Base-by-base conservation (phyloP, 1,284 basidiomycete genomes). In the Ganoderma lucidum region DNA sequence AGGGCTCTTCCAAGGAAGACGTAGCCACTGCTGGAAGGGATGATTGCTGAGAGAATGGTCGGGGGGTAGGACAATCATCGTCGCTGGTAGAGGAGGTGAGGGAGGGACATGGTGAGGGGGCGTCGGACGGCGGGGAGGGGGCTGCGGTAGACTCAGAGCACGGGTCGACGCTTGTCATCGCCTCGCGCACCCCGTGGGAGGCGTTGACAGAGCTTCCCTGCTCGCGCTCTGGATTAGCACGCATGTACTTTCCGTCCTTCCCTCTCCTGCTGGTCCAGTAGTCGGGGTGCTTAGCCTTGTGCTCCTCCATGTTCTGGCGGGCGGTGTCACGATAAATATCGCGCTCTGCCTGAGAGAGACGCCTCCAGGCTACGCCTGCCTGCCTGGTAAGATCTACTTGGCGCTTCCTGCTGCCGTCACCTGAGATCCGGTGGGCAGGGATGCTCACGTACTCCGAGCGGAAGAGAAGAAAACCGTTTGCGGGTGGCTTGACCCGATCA, bases 181-280 rank as follows among this genome's bases (percentile, higher is more conserved):
- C 53, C 53, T 56, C 53, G 53, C 4, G 53, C 17, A 32, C 53
- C 0, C 30, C 30, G 23, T 30, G 32, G 15, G 53, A 35, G 30
- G 15, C 53, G 17, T 56, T 35, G 53, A 56, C 53, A 56, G 53
- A 32, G 14, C 53, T 56, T 56, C 53, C 53, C 53, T 56, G 28
- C 53, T 35, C 32, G 5, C 17, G 53, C 30, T 56, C 15, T 0
- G 30, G 0, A 12, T 9, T 30, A 35, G 53, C 53, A 5, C 53
- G 53, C 30, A 15, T 17, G 23, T 17, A 56, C 32, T 23, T 35
- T 15, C 53, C 53, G 53, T 56, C 53, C 53, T 15, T 56, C 9
- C 53, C 53, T 35, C 53, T 32, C 14, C 53, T 30, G 32, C 32
- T 56, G 53, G 53, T 28, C 53, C 53, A 56, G 30, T 56, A 56